A percentile compares a stretch with the other conserved stretches of the same genome.
Conservation (phyloP, 805 yeast species). For the Clavispora vitiphila region DNA sequence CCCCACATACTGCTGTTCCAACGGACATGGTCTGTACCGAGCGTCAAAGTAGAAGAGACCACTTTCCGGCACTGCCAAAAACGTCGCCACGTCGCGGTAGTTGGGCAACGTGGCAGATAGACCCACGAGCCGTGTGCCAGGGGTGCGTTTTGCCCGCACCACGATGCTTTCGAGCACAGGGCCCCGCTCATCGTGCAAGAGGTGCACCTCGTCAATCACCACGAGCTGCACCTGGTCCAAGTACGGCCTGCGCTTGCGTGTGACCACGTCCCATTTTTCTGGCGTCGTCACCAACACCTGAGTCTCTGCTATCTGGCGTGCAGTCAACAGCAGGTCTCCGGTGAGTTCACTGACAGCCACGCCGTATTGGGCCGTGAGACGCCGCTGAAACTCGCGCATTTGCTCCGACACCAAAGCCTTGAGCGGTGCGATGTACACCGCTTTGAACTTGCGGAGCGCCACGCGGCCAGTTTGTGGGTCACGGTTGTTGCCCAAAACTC, state of each 20-base stretch:
- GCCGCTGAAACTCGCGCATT: slow-evolving; percentile 74
- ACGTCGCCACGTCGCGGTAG: slow-evolving; percentile 78
- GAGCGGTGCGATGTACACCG: slow-evolving; percentile 87
- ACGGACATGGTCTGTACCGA: slow-evolving; percentile 85
- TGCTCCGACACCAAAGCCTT: slow-evolving; percentile 96
- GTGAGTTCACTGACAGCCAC: slow-evolving; percentile 79
- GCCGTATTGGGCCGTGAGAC: slow-evolving; percentile 56
- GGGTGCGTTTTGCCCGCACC: slow-evolving; percentile 51
- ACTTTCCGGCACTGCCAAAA: slow-evolving; percentile 53
- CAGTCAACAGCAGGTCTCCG: slow-evolving; percentile 79
- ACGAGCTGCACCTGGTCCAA: slow-evolving; percentile 66
- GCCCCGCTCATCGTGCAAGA: slow-evolving; percentile 91
- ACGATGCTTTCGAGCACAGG: slow-evolving; percentile 89
- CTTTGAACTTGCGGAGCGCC: slow-evolving; percentile 54
- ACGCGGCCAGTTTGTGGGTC: slow-evolving; percentile 44
- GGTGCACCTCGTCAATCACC: slow-evolving; percentile 88
- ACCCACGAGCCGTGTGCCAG: slow-evolving; percentile 66
- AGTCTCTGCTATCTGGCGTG: slow-evolving; percentile 68
- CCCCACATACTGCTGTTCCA: slow-evolving; percentile 84
- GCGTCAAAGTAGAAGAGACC: slow-evolving; percentile 82
- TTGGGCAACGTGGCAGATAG: slow-evolving; percentile 92
- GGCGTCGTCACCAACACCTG: slow-evolving; percentile 91
- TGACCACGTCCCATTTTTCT: slow-evolving; percentile 95
- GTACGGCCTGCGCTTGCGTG: slow-evolving; percentile 55
- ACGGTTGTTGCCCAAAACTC: slow-evolving; percentile 52